Conservation (phyloP, 1,284 basidiomycete genomes). For the Cutaneotrichosporon spelunceum region DNA sequence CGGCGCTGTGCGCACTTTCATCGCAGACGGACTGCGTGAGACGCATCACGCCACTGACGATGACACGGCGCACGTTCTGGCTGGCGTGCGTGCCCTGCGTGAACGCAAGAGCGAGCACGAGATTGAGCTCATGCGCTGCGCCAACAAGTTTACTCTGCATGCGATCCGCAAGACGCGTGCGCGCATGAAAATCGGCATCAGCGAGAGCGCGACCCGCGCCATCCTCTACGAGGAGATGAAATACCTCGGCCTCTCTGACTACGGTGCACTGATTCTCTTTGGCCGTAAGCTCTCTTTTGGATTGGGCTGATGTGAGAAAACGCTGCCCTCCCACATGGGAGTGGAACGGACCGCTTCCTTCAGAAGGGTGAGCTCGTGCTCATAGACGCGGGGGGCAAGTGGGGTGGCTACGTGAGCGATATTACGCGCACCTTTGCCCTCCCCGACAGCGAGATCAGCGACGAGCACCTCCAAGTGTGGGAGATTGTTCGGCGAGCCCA, state of each 20-base stretch:
- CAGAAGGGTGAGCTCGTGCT: constrained; percentile 63
- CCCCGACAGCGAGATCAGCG: constrained; percentile 58
- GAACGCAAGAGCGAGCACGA: constrained; percentile 72
- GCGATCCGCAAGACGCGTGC: constrained; percentile 66
- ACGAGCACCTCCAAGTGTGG: constrained; percentile 64
- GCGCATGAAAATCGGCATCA: constrained; percentile 67
- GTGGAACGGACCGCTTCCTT: constrained; percentile 65
- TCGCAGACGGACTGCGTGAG: constrained; percentile 55
- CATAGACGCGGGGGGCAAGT: constrained; percentile 69
- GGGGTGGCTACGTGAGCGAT: constrained; percentile 73
- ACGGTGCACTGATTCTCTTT: constrained; percentile 67
- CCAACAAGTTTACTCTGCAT: constrained; percentile 74
- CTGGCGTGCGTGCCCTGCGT: constrained; percentile 60
- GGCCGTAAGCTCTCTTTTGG: constrained; percentile 58
- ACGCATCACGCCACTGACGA: constrained; percentile 46
- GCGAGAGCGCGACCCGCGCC: constrained; percentile 63
- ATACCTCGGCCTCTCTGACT: constrained; percentile 60
- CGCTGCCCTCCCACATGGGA: constrained; percentile 78
- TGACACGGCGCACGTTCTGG: constrained; percentile 51
- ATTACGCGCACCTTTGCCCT: constrained; percentile 74
- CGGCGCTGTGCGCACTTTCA: constrained; percentile 58
- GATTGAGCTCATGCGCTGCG: constrained; percentile 68
- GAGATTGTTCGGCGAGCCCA: constrained; percentile 65
- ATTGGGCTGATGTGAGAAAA: constrained; percentile 58
- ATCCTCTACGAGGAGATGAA: constrained; percentile 61